Evolutionary conservation across 1,284 basidiomycete genomes (phyloP).

Genomic region (Marasmius fiardii): DNA sequence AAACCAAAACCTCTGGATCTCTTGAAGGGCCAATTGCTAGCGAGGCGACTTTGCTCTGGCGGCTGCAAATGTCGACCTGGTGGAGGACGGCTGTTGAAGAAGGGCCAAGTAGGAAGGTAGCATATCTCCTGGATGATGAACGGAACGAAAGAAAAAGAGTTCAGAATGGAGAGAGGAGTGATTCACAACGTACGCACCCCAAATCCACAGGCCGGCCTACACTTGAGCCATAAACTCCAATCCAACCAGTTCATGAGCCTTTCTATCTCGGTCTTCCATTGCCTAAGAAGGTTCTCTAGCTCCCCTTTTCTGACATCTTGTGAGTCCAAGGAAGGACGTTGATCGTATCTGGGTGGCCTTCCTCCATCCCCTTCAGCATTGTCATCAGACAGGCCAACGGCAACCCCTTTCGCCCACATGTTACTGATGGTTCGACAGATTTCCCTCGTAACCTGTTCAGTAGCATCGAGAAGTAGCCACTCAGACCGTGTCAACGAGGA

Average conservation of each 20-base stretch:
- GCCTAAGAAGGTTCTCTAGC: neutral
- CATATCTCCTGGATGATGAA: too few species aligned
- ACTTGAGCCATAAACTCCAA: conserved; percentile 14
- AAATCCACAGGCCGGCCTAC: conserved; percentile 11
- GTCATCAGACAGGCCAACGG: conserved; percentile 30
- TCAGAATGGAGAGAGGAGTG: too few species aligned
- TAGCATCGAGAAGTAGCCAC: conserved; percentile 26
- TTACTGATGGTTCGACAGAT: conserved; percentile 42
- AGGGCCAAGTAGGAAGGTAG: too few species aligned
- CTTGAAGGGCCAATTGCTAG: too few species aligned
- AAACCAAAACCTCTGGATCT: too few species aligned
- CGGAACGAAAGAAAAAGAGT: too few species aligned
- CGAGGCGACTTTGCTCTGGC: too few species aligned
- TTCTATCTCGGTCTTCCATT: conserved; percentile 7
- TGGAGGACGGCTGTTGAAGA: too few species aligned
- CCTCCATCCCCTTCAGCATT: too few species aligned
- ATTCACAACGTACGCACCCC: too few species aligned
- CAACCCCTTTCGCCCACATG: conserved; percentile 41
- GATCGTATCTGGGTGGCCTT: too few species aligned
- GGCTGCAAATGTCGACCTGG: too few species aligned
- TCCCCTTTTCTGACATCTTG: neutral
- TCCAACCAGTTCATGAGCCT: conserved; percentile 13
- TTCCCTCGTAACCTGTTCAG: conserved; percentile 34
- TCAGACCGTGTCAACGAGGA: conserved; percentile 37
- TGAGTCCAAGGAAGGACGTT: conserved; percentile 15